A percentile compares a stretch with the other conserved stretches of the same genome.
Evolutionary conservation across 2,329 filamentous ascomycete genomes (phyloP).

Genomic region (Colletotrichum spinosum): DNA sequence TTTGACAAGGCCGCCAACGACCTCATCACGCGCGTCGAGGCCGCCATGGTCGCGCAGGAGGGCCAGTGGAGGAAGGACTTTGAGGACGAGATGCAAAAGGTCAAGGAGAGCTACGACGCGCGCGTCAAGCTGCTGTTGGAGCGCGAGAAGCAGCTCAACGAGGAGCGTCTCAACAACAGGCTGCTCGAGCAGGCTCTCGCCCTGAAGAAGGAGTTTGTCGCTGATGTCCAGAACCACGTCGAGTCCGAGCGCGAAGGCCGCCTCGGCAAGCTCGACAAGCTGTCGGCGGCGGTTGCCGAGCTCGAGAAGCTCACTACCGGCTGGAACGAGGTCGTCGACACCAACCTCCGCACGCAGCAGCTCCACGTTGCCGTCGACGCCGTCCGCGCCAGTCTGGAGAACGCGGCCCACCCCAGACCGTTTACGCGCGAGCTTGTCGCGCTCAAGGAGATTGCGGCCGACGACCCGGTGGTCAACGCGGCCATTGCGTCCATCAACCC

Average conservation of each 20-base stretch:
- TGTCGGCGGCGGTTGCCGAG: slow-evolving; percentile 81
- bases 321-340: slow-evolving; percentile 92
- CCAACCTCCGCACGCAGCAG: slow-evolving; percentile 93
- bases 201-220: slow-evolving; percentile 86
- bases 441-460: slow-evolving; percentile 88
- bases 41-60: slow-evolving; percentile 84
- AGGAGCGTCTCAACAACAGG: slow-evolving; percentile 85
- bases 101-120: slow-evolving; percentile 82
- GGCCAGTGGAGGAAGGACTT: slow-evolving; percentile 88
- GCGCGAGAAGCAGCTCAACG: slow-evolving; percentile 81
- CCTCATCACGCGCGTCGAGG: slow-evolving; percentile 88
- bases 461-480: slow-evolving; percentile 88
- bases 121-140: slow-evolving; percentile 84
- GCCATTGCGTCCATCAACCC: slow-evolving; percentile 98
- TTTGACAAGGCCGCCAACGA: slow-evolving; percentile 91
- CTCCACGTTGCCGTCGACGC: slow-evolving; percentile 96
- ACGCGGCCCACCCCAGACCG: slow-evolving; percentile 78
- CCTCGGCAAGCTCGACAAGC: slow-evolving; percentile 84
- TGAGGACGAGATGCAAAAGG: slow-evolving; percentile 83
- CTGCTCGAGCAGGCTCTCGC: slow-evolving; percentile 91
- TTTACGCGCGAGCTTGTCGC: slow-evolving; percentile 95
- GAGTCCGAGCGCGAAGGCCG: slow-evolving; percentile 90
- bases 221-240: slow-evolving; percentile 82
- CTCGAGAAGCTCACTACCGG: slow-evolving; percentile 88
- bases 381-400: slow-evolving; percentile 85